phyloP scores from a whole-genome alignment of 2,329 filamentous ascomycete species.

The Falciphora oryzae region DNA sequence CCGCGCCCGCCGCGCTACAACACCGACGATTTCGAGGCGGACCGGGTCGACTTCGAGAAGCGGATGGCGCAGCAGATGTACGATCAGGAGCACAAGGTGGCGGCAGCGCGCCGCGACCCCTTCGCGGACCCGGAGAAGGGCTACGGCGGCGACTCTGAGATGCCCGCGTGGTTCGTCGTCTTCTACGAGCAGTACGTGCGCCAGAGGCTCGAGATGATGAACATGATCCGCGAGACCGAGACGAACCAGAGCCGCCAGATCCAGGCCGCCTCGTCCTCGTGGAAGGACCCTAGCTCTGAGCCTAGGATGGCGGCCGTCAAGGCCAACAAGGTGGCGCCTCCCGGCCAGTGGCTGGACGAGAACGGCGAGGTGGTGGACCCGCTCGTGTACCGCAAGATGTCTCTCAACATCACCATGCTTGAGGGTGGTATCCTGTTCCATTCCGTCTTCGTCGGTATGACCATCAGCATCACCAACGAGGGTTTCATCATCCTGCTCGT shows the following conservation, averaged over 20 bases:
- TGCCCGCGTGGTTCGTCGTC: slow-evolving; percentile 58
- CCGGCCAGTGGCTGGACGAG: slow-evolving; percentile 28
- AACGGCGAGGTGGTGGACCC: slow-evolving; percentile 40
- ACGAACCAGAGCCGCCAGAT: slow-evolving; percentile 24
- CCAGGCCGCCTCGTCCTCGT: slow-evolving; percentile 22
- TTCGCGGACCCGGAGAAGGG: slow-evolving; percentile 14
- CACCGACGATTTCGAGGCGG: slow-evolving; percentile 27
- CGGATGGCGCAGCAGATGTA: slow-evolving; percentile 34
- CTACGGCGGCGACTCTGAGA: slow-evolving; percentile 32
- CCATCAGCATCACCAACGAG: slow-evolving; percentile 62
- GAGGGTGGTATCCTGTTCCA: slow-evolving; percentile 77
- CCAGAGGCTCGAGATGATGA: slow-evolving; percentile 53
- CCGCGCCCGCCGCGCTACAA: slow-evolving; percentile 26
- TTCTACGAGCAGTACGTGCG: slow-evolving; percentile 59
- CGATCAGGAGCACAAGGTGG: slow-evolving; percentile 24
- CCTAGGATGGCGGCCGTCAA: slow-evolving; percentile 21
- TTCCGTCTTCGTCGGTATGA: slow-evolving; percentile 71
- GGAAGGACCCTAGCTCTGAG: neutral
- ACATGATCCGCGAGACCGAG: slow-evolving; percentile 38
- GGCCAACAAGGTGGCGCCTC: neutral
- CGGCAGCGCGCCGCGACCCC: slow-evolving; percentile 11
- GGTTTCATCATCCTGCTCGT: slow-evolving; percentile 61
- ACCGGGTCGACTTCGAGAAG: slow-evolving; percentile 34
- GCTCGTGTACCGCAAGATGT: slow-evolving; percentile 51
- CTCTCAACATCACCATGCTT: slow-evolving; percentile 67